A percentile compares a stretch with the other conserved stretches of the same genome.
These are phyloP conservation scores for Hanseniaspora valbyensis DNA, from an alignment of 805 yeast genomes.

Conservation along the genomic window DNA sequence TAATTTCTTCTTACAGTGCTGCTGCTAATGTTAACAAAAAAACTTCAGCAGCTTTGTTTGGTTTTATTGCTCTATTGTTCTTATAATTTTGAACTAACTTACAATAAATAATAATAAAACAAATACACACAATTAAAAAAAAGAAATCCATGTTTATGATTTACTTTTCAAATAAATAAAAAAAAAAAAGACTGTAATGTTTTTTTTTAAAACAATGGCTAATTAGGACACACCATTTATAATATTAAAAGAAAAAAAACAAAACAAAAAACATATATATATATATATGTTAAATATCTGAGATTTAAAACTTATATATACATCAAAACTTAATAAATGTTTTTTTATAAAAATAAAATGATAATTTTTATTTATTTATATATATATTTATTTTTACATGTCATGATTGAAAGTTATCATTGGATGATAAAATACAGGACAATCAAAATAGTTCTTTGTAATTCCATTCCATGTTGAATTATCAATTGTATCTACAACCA, in stretches of 20 bases:
- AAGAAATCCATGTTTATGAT: no score
- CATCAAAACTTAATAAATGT: neutral
- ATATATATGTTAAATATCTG: no score
- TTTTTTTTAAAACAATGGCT: no score
- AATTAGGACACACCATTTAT: no score
- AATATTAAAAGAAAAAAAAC: no score
- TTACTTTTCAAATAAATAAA: no score
- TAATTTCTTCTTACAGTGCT: neutral
- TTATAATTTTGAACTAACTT: neutral
- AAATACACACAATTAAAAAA: no score
- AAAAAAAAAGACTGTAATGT: no score
- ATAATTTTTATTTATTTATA: no score
- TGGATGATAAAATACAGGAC: slow-evolving; percentile 29
- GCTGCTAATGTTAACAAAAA: neutral
- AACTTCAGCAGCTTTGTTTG: neutral
- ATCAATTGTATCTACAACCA: slow-evolving; percentile 23
- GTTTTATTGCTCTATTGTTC: neutral
- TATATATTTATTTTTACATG: neutral
- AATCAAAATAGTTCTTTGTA: slow-evolving; percentile 29
- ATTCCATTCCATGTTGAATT: slow-evolving; percentile 26
- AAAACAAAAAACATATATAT: no score
- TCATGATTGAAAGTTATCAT: slow-evolving; percentile 21
- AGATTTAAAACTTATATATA: no score
- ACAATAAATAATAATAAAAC: no score
- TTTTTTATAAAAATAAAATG: neutral